A percentile compares a stretch with the other conserved stretches of the same genome.
phyloP scores from a whole-genome alignment of 2,329 filamentous ascomycete species.

The Nigrograna mackinnonii region DNA sequence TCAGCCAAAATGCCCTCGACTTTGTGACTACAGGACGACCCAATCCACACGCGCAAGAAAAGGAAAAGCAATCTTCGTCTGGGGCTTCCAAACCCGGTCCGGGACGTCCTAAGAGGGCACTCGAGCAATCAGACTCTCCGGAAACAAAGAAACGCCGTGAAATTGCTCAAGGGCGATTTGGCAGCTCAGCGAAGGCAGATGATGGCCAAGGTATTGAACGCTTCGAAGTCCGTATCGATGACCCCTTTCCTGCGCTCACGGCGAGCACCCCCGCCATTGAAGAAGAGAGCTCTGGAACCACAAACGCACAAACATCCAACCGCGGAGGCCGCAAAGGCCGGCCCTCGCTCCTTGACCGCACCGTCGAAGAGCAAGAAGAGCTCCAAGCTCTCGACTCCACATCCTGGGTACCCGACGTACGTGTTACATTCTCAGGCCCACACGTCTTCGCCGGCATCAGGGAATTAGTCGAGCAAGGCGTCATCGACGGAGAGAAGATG shows the following conservation, averaged over 20 bases:
- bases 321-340: constrained; percentile 27
- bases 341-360: constrained; percentile 36
- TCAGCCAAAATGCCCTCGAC: constrained; percentile 56
- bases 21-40: constrained; percentile 38
- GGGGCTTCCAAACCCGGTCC: constrained; percentile 22
- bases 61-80: constrained; percentile 8
- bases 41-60: constrained; percentile 14
- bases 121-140: constrained; percentile 28
- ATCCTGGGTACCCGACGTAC: constrained; percentile 62
- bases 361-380: constrained; percentile 32
- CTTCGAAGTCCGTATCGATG: constrained; percentile 54
- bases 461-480: constrained; percentile 74
- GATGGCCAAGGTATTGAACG: constrained; percentile 50
- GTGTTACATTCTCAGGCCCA: constrained; percentile 71
- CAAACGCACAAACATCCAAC: constrained; percentile 16
- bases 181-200: constrained; percentile 48
- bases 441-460: constrained; percentile 83
- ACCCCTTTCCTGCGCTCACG: constrained; percentile 39
- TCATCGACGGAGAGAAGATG: constrained; percentile 77
- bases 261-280: constrained; percentile 9
- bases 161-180: constrained; percentile 72
- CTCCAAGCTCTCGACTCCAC: constrained; percentile 21
- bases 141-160: constrained; percentile 61
- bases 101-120: constrained; percentile 28
- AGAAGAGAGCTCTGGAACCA: constrained; percentile 15